Evolutionary conservation across 1,284 basidiomycete species (phyloP).

Genomic region (Rhizoctonia solani): DNA sequence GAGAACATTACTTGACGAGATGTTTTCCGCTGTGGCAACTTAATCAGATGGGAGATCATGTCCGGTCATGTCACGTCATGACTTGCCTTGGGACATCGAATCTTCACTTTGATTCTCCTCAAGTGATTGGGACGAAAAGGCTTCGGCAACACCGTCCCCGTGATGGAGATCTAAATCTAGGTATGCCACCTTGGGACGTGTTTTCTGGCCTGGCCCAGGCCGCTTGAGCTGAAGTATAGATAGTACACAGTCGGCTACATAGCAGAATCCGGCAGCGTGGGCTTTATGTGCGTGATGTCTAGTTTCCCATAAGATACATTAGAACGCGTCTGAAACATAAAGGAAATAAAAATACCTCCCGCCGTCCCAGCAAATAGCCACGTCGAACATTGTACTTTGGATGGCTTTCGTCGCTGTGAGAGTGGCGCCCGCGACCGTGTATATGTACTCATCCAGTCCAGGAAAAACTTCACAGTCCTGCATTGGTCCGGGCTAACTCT

Average conservation of each 20-base stretch:
- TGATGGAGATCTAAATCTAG: slow-evolving; percentile 92
- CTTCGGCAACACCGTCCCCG: slow-evolving; percentile 83
- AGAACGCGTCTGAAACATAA: background rate
- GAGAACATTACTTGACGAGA: slow-evolving; percentile 51
- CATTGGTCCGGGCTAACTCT: slow-evolving; percentile 30
- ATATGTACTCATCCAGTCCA: slow-evolving; percentile 70
- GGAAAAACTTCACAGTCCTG: slow-evolving; percentile 84
- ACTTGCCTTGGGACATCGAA: background rate
- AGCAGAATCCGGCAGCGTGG: slow-evolving; percentile 87
- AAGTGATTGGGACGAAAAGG: slow-evolving; percentile 59
- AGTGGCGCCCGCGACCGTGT: slow-evolving; percentile 74
- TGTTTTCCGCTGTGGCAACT: slow-evolving; percentile 36
- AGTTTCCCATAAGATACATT: background rate
- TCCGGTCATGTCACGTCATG: background rate
- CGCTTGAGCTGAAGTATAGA: slow-evolving; percentile 68
- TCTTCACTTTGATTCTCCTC: slow-evolving; percentile 8
- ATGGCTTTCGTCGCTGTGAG: slow-evolving; percentile 71
- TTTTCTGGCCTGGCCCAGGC: slow-evolving; percentile 31
- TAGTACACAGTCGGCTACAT: slow-evolving; percentile 87
- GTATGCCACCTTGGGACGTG: slow-evolving; percentile 74
- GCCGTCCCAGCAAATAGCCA: slow-evolving; percentile 84
- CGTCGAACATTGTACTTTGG: slow-evolving; percentile 56
- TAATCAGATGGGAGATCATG: background rate
- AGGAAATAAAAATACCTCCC: slow-evolving; percentile 57
- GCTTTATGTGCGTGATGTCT: slow-evolving; percentile 79